These are phyloP conservation scores for Saxophila tyrrhenica DNA, from an alignment of 495 filamentous ascomycete genomes.

Conservation along the genomic window DNA sequence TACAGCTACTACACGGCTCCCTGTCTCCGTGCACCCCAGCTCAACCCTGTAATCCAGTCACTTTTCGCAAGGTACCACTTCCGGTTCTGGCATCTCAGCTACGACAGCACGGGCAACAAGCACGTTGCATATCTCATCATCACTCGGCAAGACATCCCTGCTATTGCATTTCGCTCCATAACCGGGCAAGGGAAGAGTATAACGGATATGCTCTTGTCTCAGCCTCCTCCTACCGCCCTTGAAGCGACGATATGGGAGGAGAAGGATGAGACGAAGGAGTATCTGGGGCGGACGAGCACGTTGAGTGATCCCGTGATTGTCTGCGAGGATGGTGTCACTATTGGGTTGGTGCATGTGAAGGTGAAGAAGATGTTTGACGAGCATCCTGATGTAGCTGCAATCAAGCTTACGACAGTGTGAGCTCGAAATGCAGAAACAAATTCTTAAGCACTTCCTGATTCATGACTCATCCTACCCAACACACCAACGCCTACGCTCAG, in stretches of 20 bases:
- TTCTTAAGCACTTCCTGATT: background rate
- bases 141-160: constrained; percentile 5
- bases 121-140: constrained; percentile 15
- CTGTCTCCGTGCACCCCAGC: background rate
- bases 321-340: constrained; percentile 9
- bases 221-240: constrained; percentile 11
- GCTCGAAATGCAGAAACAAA: background rate
- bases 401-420: constrained; percentile 19
- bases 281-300: constrained; percentile 7
- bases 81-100: constrained; percentile 16
- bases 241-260: constrained; percentile 19
- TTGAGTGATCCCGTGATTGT: constrained; percentile 3
- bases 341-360: constrained; percentile 13
- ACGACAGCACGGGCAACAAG: constrained; percentile 4
- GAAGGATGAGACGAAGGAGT: constrained; percentile 17
- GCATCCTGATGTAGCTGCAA: constrained; percentile 16
- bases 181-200: constrained; percentile 7
- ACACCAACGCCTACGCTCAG: too few species aligned
- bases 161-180: background rate
- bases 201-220: constrained; percentile 13
- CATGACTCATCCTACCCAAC: too few species aligned
- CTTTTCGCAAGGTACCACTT: constrained; percentile 13
- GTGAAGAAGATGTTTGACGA: constrained; percentile 11
- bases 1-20: constrained; percentile 1
- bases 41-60: constrained; percentile 16